Evolutionary conservation across 2,329 filamentous ascomycete species (phyloP).

Genomic region (Phialophora expanda): DNA sequence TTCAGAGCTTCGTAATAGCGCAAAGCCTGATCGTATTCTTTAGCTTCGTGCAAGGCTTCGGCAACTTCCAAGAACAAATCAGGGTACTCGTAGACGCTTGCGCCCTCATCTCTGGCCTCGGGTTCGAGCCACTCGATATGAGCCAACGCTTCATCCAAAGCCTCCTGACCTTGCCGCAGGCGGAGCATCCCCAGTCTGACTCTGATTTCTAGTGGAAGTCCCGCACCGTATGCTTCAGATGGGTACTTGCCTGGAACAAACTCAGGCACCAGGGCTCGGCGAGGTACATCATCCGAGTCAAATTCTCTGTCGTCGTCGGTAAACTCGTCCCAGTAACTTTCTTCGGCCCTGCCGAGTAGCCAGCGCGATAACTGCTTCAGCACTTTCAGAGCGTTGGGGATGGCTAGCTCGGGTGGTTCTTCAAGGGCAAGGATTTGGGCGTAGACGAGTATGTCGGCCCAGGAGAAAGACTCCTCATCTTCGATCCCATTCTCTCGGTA

Average conservation of each 20-base stretch:
- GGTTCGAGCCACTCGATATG: conserved; percentile 76
- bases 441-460: conserved; percentile 86
- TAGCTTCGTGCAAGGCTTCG: conserved; percentile 60
- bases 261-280: conserved; percentile 66
- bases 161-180: conserved; percentile 68
- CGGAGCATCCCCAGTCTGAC: conserved; percentile 83
- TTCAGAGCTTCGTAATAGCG: conserved; percentile 63
- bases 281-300: conserved; percentile 72
- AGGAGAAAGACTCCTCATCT: conserved; percentile 59
- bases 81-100: conserved; percentile 67
- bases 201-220: conserved; percentile 79
- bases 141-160: conserved; percentile 72
- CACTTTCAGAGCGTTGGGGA: conserved; percentile 65
- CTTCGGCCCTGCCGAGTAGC: conserved; percentile 75
- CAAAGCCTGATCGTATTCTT: conserved; percentile 60
- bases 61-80: conserved; percentile 79
- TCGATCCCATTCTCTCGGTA: conserved; percentile 51
- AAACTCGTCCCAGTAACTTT: conserved; percentile 76
- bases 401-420: conserved; percentile 50
- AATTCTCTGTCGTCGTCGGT: conserved; percentile 83
- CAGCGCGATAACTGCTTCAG: conserved; percentile 78
- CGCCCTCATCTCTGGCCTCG: conserved; percentile 58
- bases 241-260: conserved; percentile 64
- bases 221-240: conserved; percentile 68
- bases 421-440: conserved; percentile 75